A percentile compares a stretch with the other conserved stretches of the same genome.
Evolutionary conservation across 176 grass and related monocot species (phyloP).

Genomic region (Areca catechu): DNA sequence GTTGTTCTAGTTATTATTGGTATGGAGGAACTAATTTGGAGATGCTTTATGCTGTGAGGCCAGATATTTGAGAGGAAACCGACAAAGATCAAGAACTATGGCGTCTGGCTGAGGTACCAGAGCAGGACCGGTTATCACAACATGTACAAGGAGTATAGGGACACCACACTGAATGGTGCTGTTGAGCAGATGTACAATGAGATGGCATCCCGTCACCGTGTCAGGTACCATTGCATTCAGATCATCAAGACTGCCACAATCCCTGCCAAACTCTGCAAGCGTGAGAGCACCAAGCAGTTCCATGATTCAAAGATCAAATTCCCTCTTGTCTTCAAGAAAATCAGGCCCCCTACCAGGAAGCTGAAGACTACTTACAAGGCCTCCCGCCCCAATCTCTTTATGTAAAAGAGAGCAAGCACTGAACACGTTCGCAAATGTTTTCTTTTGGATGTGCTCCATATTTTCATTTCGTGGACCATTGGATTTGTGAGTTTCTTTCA

Average conservation of each 20-base stretch:
- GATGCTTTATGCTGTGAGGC: not conserved
- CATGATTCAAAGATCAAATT: slow-evolving; percentile 10
- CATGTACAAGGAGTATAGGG: slow-evolving; percentile 11
- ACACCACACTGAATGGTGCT: slow-evolving; percentile 6
- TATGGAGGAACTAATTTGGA: too few species aligned
- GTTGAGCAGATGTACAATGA: slow-evolving; percentile 9
- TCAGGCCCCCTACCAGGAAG: not conserved
- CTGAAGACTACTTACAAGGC: slow-evolving; percentile 8
- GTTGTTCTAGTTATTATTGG: too few species aligned
- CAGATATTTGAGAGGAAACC: slow-evolving; percentile 12
- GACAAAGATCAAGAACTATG: slow-evolving; percentile 8
- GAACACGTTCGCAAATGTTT: too few species aligned
- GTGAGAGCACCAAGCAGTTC: slow-evolving; percentile 10
- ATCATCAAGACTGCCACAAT: slow-evolving; percentile 10
- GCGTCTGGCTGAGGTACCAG: slow-evolving; percentile 6
- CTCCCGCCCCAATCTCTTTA: slow-evolving; percentile 3
- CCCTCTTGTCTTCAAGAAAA: slow-evolving; percentile 5
- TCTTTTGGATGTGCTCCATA: too few species aligned
- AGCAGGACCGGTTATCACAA: slow-evolving; percentile 9
- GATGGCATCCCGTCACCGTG: slow-evolving; percentile 4
- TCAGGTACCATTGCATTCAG: slow-evolving; percentile 4
- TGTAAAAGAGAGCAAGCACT: not conserved
- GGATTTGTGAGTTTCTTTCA: too few species aligned
- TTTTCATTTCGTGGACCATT: too few species aligned
- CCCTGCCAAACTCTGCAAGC: slow-evolving; percentile 7